Evolutionary conservation across 2,329 filamentous ascomycete species (phyloP).

Genomic region (Hypoxylon sp.): DNA sequence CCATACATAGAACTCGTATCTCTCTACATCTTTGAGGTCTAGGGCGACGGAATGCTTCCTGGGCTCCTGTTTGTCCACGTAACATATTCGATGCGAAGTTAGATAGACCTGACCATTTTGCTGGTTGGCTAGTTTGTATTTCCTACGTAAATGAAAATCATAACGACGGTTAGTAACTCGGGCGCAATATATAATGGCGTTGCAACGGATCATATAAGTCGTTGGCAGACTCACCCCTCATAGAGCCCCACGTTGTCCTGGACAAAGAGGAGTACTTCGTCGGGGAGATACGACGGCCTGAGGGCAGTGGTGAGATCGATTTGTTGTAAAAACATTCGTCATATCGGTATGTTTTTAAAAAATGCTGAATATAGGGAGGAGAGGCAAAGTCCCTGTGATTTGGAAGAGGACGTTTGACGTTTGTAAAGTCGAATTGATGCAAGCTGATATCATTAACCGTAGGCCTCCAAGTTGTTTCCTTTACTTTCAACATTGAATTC

Average conservation of each 20-base stretch:
- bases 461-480: neutral
- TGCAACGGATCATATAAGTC: conserved; percentile 14
- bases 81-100: conserved; percentile 95
- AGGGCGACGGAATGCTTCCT: conserved; percentile 86
- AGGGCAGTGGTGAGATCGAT: conserved; percentile 96
- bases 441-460: conserved; percentile 31
- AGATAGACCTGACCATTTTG: conserved; percentile 97
- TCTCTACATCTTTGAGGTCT: conserved; percentile 90
- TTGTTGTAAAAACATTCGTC: conserved; percentile 96
- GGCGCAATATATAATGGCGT: neutral
- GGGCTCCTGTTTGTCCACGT: conserved; percentile 90
- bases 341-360: conserved; percentile 56
- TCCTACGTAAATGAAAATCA: conserved; percentile 65
- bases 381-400: conserved; percentile 5
- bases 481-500: too few species aligned
- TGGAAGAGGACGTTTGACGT: neutral
- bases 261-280: conserved; percentile 95
- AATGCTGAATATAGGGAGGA: conserved; percentile 3
- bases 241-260: conserved; percentile 98
- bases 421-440: conserved; percentile 26
- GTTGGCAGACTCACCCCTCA: conserved; percentile 80
- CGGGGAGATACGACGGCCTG: conserved; percentile 89
- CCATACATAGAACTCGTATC: conserved; percentile 86
- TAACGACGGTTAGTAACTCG: conserved; percentile 25
- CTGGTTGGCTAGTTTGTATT: conserved; percentile 93